phyloP scores from a whole-genome alignment of 306 rosid species.

The Citrullus amarus region DNA sequence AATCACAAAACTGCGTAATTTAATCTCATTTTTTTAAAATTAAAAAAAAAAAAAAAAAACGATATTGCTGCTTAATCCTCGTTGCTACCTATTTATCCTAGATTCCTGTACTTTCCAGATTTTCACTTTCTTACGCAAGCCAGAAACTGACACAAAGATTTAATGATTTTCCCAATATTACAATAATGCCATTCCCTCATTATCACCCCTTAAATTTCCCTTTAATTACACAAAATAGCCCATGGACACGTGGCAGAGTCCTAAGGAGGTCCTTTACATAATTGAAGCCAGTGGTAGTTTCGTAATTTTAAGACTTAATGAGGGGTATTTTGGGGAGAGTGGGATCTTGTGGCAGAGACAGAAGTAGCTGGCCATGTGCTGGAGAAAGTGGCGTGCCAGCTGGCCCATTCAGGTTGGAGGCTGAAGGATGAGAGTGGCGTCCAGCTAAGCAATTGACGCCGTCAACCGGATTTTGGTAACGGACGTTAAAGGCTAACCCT shows the following conservation, averaged over 20 bases:
- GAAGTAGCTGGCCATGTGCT: constrained; percentile 39
- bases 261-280: not conserved
- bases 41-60: not conserved
- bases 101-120: constrained; percentile 22
- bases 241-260: not conserved
- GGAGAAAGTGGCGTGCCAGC: constrained; percentile 27
- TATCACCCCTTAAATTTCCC: not conserved
- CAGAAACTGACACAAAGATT: constrained; percentile 20
- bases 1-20: not conserved
- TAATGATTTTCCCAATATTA: constrained; percentile 1
- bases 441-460: constrained; percentile 31
- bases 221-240: not conserved
- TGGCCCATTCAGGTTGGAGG: constrained; percentile 23
- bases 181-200: not conserved
- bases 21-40: not conserved
- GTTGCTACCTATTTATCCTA: constrained; percentile 10
- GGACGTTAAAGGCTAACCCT: not conserved
- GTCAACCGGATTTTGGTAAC: not conserved
- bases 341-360: not conserved
- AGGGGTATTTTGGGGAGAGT: not conserved
- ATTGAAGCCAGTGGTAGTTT: not conserved
- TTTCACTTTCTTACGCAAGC: constrained; percentile 33
- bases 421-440: constrained; percentile 13
- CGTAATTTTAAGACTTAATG: not conserved
- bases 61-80: not conserved